phyloP scores from a whole-genome alignment of 768 basidiomycete genomes.

The Dentipellis sp. region DNA sequence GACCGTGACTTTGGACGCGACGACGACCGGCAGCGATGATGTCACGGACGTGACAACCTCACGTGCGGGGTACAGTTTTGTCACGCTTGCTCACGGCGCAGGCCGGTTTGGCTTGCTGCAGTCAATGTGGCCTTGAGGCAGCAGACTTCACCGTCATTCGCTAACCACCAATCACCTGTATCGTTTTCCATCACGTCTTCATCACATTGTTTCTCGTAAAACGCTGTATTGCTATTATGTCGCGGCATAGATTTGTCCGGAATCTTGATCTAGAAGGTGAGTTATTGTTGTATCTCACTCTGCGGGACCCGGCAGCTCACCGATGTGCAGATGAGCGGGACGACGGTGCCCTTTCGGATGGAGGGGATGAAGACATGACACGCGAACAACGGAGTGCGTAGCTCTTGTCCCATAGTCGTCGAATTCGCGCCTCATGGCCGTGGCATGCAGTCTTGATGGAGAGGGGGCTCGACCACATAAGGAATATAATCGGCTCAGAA shows the following conservation, averaged over 20 bases:
- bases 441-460: slow-evolving; percentile 50
- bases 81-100: background rate
- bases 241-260: slow-evolving; percentile 82
- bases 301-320: slow-evolving; percentile 1
- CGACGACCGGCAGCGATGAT: background rate
- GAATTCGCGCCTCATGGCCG: background rate
- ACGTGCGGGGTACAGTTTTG: background rate
- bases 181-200: slow-evolving; percentile 6
- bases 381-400: slow-evolving; percentile 71
- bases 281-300: background rate
- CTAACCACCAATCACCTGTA: background rate
- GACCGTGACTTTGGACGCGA: background rate
- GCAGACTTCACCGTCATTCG: background rate
- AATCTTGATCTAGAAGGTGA: slow-evolving; percentile 75
- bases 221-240: slow-evolving; percentile 43
- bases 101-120: background rate
- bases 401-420: slow-evolving; percentile 24
- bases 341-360: slow-evolving; percentile 71
- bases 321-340: slow-evolving; percentile 68
- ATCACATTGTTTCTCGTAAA: slow-evolving; percentile 13
- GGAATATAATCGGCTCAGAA: slow-evolving; percentile 57
- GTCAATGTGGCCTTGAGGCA: background rate
- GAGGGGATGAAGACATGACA: slow-evolving; percentile 65
- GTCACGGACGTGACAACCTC: background rate
- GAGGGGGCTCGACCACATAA: slow-evolving; percentile 59